Conservation (phyloP, 305 asterid species). For the Ilex paraguariensis region DNA sequence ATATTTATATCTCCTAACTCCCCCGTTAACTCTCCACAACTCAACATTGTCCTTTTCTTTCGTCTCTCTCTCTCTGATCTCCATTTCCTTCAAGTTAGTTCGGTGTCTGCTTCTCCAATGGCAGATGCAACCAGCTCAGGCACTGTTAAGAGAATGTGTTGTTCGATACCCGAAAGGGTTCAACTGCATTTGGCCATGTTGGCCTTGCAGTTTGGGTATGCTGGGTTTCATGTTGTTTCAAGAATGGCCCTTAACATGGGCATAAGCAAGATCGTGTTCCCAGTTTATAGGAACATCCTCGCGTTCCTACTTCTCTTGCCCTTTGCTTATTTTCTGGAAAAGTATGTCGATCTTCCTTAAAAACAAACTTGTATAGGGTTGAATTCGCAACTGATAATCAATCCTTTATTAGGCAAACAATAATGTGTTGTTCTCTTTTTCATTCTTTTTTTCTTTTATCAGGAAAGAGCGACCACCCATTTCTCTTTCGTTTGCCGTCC, state of each 20-base stretch:
- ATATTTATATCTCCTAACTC: constrained; percentile 65
- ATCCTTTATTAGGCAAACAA: neutral
- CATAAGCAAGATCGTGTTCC: constrained; percentile 91
- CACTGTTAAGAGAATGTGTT: constrained; percentile 34
- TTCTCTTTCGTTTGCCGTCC: constrained; percentile 55
- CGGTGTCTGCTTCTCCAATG: constrained; percentile 27
- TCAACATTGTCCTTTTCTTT: neutral
- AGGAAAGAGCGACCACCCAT: constrained; percentile 97
- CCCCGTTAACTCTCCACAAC: constrained; percentile 27
- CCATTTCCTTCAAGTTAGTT: neutral
- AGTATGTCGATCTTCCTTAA: constrained; percentile 35
- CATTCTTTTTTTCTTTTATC: constrained; percentile 4
- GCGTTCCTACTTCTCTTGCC: constrained; percentile 88
- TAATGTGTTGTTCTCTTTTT: neutral
- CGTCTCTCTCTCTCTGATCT: neutral
- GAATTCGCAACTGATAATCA: too few relatives aligned
- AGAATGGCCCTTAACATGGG: constrained; percentile 97
- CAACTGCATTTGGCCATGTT: constrained; percentile 91
- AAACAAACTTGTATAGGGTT: too few relatives aligned
- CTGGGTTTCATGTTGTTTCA: constrained; percentile 95
- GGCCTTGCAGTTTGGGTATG: constrained; percentile 90
- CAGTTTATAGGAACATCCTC: constrained; percentile 81
- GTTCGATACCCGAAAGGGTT: constrained; percentile 72
- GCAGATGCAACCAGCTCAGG: constrained; percentile 54
- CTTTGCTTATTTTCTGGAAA: constrained; percentile 92